Evolutionary conservation across 1,284 basidiomycete species (phyloP), one percentile per base, ranked within the genome.

Genomic region (Puccinia brachypodii): DNA sequence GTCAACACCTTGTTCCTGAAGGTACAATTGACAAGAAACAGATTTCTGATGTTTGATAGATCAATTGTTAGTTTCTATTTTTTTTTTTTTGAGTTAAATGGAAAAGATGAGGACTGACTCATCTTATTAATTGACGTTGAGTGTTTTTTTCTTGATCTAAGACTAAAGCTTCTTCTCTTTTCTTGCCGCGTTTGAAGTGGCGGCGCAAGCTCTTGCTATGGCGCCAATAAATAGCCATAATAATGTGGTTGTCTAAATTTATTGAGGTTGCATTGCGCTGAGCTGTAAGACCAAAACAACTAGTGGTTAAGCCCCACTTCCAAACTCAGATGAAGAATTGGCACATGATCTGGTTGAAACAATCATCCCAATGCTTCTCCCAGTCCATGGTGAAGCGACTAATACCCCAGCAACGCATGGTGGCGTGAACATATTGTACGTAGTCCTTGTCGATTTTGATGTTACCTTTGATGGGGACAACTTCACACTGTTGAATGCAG

Each of bases 261-360:
- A 80, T 16, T 16, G 28, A 28, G 3, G 22, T 0, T 8, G 77
- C 77, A 42, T 80, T 25, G 19, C n/a, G 38, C 72, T 60, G 53
- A 22, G 53, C 77, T 13, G 33, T 19, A 6, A 60, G n/a, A 42
- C 77, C 77, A 80, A 80, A 73, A 16, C 40, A 25, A 22, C 42
- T 25, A 62, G 13, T 33, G n/a, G 42, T 31, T 25, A 80, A 36
- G 19, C 77, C 77, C 77, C 77, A 80, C 60, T 73, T 80, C 77
- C 77, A 80, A 9, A 72, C 77, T 16, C 58, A 16, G n/a, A 80
- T 8, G n/a, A 80, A 80, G 53, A 78, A 78, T 31, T 78, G 76
- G n/a, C 62, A 68, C 64, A 69, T 69, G n/a, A 69, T 69, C 36
- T 78, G 76, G 60, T 78, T 78, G 47, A 68, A 78, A 7, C 28